These are phyloP conservation scores for Pichia thaimueangensis DNA, from an alignment of 805 yeast species.

Conservation along the genomic window DNA sequence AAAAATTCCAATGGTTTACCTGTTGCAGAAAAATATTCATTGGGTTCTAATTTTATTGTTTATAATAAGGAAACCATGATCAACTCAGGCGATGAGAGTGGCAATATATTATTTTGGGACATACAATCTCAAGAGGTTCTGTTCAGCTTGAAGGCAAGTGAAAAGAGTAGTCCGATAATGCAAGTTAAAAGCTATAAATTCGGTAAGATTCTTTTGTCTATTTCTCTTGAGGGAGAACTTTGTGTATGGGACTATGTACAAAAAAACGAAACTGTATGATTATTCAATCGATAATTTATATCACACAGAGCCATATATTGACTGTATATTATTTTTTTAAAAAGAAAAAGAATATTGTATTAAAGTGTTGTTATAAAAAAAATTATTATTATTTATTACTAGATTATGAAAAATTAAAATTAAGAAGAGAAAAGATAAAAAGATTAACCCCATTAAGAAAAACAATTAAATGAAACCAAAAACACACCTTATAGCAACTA, in stretches of 20 bases:
- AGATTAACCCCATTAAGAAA: no score
- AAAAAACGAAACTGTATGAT: no score
- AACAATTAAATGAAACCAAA: no score
- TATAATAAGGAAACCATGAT: slow-evolving; percentile 35
- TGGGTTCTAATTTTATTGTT: slow-evolving; percentile 46
- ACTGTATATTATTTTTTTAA: no score
- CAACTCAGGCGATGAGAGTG: slow-evolving; percentile 56
- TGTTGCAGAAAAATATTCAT: slow-evolving; percentile 45
- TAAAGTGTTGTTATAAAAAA: no score
- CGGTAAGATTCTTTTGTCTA: slow-evolving; percentile 33
- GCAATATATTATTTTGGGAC: slow-evolving; percentile 57
- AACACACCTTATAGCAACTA: no score
- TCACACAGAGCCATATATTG: no score
- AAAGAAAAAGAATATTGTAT: no score
- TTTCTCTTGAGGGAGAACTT: slow-evolving; percentile 28
- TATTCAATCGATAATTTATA: no score
- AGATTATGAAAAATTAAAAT: no score
- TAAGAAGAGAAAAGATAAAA: no score
- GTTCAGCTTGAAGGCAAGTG: slow-evolving; percentile 18
- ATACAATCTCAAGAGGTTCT: slow-evolving; percentile 51
- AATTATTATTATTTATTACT: no score
- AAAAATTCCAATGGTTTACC: slow-evolving; percentile 22
- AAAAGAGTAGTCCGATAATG: slow-evolving; percentile 27
- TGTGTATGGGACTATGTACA: slow-evolving; percentile 23
- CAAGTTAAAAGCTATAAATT: slow-evolving; percentile 34